Evolutionary conservation across 129 eudicot genomes (phyloP), one percentile per base, ranked within the genome.

Genomic region (Helianthus annuus): DNA sequence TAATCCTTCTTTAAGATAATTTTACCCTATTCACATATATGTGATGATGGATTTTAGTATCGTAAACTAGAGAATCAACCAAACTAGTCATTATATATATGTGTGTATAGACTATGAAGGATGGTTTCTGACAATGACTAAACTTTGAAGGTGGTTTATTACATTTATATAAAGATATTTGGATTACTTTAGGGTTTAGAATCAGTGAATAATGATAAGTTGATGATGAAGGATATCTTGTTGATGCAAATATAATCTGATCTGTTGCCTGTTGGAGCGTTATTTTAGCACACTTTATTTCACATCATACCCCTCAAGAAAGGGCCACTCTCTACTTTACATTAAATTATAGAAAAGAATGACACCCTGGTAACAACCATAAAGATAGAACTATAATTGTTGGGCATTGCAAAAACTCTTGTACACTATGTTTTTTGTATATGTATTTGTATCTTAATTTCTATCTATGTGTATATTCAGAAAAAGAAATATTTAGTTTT

Each of bases 301-400:
- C 77, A 72, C 60, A 46, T 72, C 77, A 72, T 27, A 15, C 48
- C 77, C 77, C 49, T 70, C 64, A 70, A 70, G 53, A 70, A 54
- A 54, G 75, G 65, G 75, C 75, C 75, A 70, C 75, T 70, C 32
- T 70, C 65, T 32, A 55, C 75, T 70, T 70, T 70, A 64, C 65
- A 70, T 9, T 70, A 46, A 46, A 29, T 45, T 42, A 60, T 45
- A 59, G 39, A 59, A 72, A 72, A 60, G 39, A 72, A 72, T 72
- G 69, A 72, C 77, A 72, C 69, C 77, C 48, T 29, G 59, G 77
- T 59, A 72, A 63, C 57, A 72, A 45, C 40, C 59, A 60, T 27
- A 59, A 72, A 40, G 67, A 46, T 58, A 38, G 24, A 60, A 56
- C 22, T 66, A 72, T n/a, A 60, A 72, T n/a, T 71, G 39, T 24